Evolutionary conservation across 495 filamentous ascomycete species (phyloP).

Genomic region (Terfezia claveryi): DNA sequence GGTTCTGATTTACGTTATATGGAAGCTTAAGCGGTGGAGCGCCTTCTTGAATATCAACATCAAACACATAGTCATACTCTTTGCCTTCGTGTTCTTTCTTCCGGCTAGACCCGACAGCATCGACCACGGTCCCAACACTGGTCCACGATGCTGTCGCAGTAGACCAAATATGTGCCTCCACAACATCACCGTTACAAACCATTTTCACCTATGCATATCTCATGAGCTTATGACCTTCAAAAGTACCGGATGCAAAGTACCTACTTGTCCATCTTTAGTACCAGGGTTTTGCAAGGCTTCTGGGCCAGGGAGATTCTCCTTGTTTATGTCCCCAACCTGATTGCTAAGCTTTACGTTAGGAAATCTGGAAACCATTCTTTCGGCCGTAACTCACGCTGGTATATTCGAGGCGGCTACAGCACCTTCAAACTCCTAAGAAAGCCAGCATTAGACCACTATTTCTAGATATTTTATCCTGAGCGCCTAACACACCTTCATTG

Average conservation of each 20-base stretch:
- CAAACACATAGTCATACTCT: constrained; percentile 94
- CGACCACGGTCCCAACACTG: constrained; percentile 80
- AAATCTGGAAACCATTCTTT: too few relatives aligned
- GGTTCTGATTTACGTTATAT: constrained; percentile 80
- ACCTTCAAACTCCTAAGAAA: constrained; percentile 44
- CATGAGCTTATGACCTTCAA: not conserved
- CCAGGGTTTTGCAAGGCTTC: constrained; percentile 68
- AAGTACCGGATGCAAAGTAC: not conserved
- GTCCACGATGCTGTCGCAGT: constrained; percentile 46
- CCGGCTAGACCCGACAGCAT: constrained; percentile 46
- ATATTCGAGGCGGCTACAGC: constrained; percentile 64
- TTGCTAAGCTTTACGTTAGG: constrained; percentile 4
- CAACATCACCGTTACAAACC: constrained; percentile 55
- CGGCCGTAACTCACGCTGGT: constrained; percentile 36
- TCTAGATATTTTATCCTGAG: not conserved
- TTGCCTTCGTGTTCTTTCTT: constrained; percentile 55
- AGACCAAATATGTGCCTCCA: constrained; percentile 71
- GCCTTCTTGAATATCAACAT: constrained; percentile 92
- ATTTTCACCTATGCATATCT: constrained; percentile 32
- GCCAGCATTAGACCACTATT: not conserved
- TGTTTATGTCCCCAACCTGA: constrained; percentile 59
- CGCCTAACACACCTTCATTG: constrained; percentile 19
- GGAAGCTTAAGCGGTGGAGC: constrained; percentile 85
- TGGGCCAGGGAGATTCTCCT: constrained; percentile 67
- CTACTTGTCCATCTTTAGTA: constrained; percentile 79